Base-by-base conservation (phyloP, 345 rosid species). In the Nasturtium officinale region DNA sequence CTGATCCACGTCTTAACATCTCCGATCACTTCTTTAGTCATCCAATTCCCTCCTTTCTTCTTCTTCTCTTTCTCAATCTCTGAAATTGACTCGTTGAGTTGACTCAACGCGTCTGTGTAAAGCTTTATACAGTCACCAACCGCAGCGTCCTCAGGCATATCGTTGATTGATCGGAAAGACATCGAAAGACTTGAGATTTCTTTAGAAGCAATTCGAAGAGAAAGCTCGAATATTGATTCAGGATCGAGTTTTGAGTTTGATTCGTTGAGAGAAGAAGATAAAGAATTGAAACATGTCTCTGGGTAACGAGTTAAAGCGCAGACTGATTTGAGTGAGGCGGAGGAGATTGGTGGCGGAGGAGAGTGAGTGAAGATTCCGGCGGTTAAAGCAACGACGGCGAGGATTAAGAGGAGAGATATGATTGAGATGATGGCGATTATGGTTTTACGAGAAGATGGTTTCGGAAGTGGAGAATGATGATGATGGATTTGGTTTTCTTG, bases 1-100 rank as follows among this genome's bases (percentile, higher is more conserved):
- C 92, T 88, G 12, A 88, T 80, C 92, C 94, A 90, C 12, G 97
- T 88, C 83, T 84, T 86, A 7, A 90, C 74, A n/a, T 90, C 87
- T 40, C 77, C 86, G 59, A 74, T 59, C 16, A 80, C 88, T 28
- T 32, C 61, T 12, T 64, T 32, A 0, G 82, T 82, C 81, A 87
- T 66, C 79, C 69, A 58, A 33, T 78, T 69, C 53, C 77, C 83
- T 17, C 83, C 85, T 1, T 80, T 61, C 32, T 55, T 63, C 32
- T 55, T 63, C 45, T 57, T 77, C 16, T 47, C 75, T 75, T 37
- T 78, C 58, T 71, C 76, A 65, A 78, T 85, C 38, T 75, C 79
- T 29, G 79, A 23, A 2, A 79, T 0, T 3, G 96, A 81, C 56
- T 88, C 89, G 26, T 82, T 82, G 57, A 90, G 82, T 53, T 78